Conservation (phyloP, 305 asterid genomes). For the Solanum hybrid region DNA sequence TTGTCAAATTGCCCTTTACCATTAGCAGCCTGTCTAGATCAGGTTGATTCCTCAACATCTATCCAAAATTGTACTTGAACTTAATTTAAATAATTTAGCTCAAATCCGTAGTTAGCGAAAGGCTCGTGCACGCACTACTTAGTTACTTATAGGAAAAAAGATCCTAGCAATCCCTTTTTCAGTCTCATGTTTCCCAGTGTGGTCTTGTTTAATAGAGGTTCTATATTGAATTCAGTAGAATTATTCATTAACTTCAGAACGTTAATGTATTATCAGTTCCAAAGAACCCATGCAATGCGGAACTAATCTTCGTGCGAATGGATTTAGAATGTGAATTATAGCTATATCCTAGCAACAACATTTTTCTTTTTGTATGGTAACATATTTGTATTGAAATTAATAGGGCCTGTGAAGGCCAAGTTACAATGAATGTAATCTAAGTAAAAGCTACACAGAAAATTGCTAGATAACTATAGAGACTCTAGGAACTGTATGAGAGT, state of each 20-base stretch:
- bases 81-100: background rate
- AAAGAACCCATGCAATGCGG: background rate
- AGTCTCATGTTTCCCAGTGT: background rate
- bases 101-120: background rate
- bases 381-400: background rate
- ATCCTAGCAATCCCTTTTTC: background rate
- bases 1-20: background rate
- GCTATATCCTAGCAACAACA: background rate
- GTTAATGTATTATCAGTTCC: background rate
- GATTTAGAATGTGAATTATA: background rate
- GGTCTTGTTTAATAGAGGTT: background rate
- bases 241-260: background rate
- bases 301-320: background rate
- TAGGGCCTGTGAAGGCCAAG: background rate
- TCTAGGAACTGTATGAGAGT: background rate
- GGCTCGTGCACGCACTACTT: background rate
- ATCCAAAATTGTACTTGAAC: background rate
- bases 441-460: background rate
- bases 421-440: background rate
- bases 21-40: background rate
- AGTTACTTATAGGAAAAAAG: background rate
- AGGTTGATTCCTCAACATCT: background rate
- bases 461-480: background rate
- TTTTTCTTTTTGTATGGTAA: background rate
- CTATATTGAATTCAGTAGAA: background rate